These are phyloP conservation scores for Novymonas esmeraldas DNA, from an alignment of 208 protist species.

Conservation along the genomic window DNA sequence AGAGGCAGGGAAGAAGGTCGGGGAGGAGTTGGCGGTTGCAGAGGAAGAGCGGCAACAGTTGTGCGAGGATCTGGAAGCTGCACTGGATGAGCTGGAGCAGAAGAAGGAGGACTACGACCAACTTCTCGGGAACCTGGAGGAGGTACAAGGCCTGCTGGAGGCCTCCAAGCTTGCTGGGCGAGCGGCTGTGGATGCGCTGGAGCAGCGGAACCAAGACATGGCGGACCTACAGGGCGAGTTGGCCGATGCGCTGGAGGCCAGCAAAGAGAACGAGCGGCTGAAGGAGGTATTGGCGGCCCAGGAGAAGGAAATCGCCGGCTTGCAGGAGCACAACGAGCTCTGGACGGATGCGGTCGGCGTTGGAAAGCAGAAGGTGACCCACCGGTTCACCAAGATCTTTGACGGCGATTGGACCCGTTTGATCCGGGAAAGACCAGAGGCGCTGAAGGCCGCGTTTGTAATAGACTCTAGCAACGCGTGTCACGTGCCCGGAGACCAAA, in stretches of 20 bases:
- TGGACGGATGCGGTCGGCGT: slow-evolving; percentile 28
- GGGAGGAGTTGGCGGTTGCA: neutral
- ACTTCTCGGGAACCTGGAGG: slow-evolving; percentile 28
- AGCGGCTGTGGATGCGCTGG: slow-evolving; percentile 23
- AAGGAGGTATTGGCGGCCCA: slow-evolving; percentile 26
- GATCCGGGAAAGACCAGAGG: slow-evolving; percentile 49
- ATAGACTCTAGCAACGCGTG: slow-evolving; percentile 70
- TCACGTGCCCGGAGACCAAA: slow-evolving; percentile 65
- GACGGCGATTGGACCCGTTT: slow-evolving; percentile 65
- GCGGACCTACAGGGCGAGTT: slow-evolving; percentile 32
- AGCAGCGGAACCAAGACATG: slow-evolving; percentile 31
- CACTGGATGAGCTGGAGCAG: slow-evolving; percentile 44
- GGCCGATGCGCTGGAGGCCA: slow-evolving; percentile 12
- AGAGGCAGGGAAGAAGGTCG: neutral
- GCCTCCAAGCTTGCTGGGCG: slow-evolving; percentile 20
- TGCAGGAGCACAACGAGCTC: slow-evolving; percentile 34
- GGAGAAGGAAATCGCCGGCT: slow-evolving; percentile 37
- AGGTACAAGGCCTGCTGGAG: slow-evolving; percentile 30
- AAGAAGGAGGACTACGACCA: slow-evolving; percentile 40
- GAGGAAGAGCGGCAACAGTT: slow-evolving; percentile 38
- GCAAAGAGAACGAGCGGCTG: slow-evolving; percentile 35
- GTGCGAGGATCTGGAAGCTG: slow-evolving; percentile 37
- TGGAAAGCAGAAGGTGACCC: slow-evolving; percentile 48
- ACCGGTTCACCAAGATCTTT: slow-evolving; percentile 59
- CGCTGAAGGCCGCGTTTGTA: slow-evolving; percentile 59